Evolutionary conservation across 495 filamentous ascomycete genomes (phyloP).

Genomic region (Xylaria curta): DNA sequence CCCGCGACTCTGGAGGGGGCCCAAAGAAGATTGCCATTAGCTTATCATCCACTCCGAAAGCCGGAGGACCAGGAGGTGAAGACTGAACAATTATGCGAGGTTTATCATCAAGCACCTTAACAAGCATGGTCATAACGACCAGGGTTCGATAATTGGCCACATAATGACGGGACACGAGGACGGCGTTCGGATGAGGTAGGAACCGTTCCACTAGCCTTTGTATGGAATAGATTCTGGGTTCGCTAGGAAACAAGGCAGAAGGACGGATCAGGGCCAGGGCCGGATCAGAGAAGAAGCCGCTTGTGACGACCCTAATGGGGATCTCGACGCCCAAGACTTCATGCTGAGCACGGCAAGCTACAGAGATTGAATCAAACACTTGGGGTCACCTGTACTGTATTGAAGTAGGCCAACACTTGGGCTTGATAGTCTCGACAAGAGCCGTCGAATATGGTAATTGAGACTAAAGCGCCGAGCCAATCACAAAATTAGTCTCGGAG

Average conservation of each 20-base stretch:
- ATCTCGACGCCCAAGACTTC: constrained; percentile 1
- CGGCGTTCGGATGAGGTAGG: constrained; percentile 36
- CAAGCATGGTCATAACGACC: constrained; percentile 12
- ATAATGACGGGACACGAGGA: constrained; percentile 38
- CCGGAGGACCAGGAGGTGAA: constrained; percentile 30
- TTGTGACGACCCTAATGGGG: not conserved
- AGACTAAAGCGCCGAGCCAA: not conserved
- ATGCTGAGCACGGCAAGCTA: constrained; percentile 1
- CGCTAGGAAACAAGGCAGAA: constrained; percentile 27
- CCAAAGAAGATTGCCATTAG: constrained; percentile 55
- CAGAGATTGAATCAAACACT: constrained; percentile 17
- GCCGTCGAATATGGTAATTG: not conserved
- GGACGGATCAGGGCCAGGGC: constrained; percentile 9
- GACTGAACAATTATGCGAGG: constrained; percentile 31
- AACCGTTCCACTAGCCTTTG: constrained; percentile 31
- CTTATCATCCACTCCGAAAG: constrained; percentile 47
- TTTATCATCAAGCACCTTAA: constrained; percentile 21
- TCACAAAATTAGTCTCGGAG: not conserved
- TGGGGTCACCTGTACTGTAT: constrained; percentile 25
- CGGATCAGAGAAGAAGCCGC: not conserved
- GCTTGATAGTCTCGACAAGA: not conserved
- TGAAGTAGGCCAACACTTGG: constrained; percentile 3
- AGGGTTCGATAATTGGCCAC: constrained; percentile 15
- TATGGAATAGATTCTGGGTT: constrained; percentile 28
- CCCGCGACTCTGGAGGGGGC: constrained; percentile 35